phyloP scores from a whole-genome alignment of 805 yeast genomes.

The Yarrowia alimentaria region DNA sequence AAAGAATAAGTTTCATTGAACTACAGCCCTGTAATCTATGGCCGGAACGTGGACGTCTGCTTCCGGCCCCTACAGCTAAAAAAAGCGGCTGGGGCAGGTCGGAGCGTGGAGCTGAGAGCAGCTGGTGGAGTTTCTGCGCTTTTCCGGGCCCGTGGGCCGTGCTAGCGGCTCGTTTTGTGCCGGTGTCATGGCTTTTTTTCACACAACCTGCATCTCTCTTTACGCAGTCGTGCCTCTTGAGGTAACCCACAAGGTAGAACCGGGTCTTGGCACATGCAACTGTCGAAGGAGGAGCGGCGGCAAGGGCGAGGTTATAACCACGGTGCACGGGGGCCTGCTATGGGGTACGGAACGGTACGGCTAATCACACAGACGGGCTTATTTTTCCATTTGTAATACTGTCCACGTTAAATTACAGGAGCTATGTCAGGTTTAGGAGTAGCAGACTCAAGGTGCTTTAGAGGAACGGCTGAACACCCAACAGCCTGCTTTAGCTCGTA shows the following conservation, averaged over 20 bases:
- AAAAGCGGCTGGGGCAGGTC: neutral
- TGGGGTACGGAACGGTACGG: too few species aligned
- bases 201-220: neutral
- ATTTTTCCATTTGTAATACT: too few species aligned
- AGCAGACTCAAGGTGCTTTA: too few species aligned
- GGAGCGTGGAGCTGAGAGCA: too few species aligned
- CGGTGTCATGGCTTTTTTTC: too few species aligned
- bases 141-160: too few species aligned
- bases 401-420: too few species aligned
- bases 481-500: neutral
- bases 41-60: too few species aligned
- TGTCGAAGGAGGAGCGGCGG: neutral
- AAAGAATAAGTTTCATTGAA: conserved; percentile 24
- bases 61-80: too few species aligned
- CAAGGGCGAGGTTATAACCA: neutral
- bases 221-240: neutral
- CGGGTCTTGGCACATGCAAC: conserved; percentile 26
- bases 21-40: conserved; percentile 13
- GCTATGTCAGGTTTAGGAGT: neutral
- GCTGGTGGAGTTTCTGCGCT: too few species aligned
- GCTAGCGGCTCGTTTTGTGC: too few species aligned
- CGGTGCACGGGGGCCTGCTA: conserved; percentile 20
- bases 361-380: too few species aligned
- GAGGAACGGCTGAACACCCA: conserved; percentile 18
- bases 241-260: conserved; percentile 23